These are phyloP conservation scores for Aspergillus felis DNA, from an alignment of 2,329 filamentous ascomycete species.

Conservation along the genomic window DNA sequence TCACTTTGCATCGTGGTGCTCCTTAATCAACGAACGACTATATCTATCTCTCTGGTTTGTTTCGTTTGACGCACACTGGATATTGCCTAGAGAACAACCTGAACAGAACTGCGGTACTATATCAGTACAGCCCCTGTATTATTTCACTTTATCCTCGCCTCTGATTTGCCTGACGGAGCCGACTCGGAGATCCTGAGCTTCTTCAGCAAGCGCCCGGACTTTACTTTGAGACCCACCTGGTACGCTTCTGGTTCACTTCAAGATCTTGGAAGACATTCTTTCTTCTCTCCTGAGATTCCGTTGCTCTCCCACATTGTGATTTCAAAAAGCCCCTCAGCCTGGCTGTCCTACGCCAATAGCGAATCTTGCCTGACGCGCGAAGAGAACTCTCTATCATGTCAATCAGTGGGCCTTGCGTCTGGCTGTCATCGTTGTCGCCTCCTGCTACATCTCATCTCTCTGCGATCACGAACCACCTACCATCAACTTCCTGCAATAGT, in stretches of 20 bases:
- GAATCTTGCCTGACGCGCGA: constrained; percentile 9
- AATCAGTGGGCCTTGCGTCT: constrained; percentile 35
- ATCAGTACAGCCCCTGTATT: constrained; percentile 14
- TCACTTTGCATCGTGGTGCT: neutral
- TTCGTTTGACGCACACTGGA: neutral
- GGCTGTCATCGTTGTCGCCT: constrained; percentile 31
- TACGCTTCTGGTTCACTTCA: constrained; percentile 6
- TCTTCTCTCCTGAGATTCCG: neutral
- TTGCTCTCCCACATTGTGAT: neutral
- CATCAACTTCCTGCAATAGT: constrained; percentile 22
- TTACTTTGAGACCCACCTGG: constrained; percentile 26
- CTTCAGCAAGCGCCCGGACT: constrained; percentile 26
- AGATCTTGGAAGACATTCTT: neutral
- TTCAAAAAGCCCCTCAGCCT: neutral
- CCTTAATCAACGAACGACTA: neutral
- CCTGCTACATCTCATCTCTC: constrained; percentile 28
- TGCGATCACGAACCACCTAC: constrained; percentile 26
- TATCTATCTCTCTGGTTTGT: neutral
- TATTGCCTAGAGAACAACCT: constrained; percentile 2
- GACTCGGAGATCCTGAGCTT: constrained; percentile 19
- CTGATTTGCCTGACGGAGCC: constrained; percentile 1
- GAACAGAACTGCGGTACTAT: constrained; percentile 12
- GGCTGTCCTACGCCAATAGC: neutral
- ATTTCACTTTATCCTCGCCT: constrained; percentile 19
- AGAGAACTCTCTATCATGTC: constrained; percentile 27